A percentile compares a stretch with the other conserved stretches of the same genome.
phyloP scores from a whole-genome alignment of 345 rosid species.

The Populus davidiana region DNA sequence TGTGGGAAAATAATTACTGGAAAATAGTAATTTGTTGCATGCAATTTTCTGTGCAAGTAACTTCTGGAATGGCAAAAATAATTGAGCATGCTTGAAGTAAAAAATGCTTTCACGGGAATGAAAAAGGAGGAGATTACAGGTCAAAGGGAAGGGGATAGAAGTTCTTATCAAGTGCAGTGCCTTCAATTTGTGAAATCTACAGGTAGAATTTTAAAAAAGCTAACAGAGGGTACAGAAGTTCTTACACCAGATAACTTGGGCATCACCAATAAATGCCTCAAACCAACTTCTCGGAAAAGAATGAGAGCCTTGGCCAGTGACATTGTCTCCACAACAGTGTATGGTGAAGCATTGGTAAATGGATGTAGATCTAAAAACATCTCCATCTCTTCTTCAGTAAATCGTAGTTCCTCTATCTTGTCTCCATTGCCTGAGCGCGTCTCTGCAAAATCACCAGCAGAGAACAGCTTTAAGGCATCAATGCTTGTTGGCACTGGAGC shows the following conservation, averaged over 20 bases:
- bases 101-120: not conserved
- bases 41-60: not conserved
- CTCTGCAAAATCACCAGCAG: slow-evolving; percentile 70
- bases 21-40: not conserved
- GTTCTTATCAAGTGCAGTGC: not conserved
- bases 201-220: not conserved
- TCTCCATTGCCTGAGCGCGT: slow-evolving; percentile 61
- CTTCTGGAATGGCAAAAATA: not conserved
- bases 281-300: slow-evolving; percentile 83
- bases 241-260: slow-evolving; percentile 72
- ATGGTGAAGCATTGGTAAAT: slow-evolving; percentile 86
- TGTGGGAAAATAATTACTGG: not conserved
- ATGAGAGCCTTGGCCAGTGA: slow-evolving; percentile 81
- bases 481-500: slow-evolving; percentile 34
- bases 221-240: slow-evolving; percentile 15
- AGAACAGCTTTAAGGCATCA: slow-evolving; percentile 44
- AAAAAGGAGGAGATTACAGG: not conserved
- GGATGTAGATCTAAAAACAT: slow-evolving; percentile 86
- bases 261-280: slow-evolving; percentile 81
- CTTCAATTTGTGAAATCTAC: not conserved
- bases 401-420: slow-evolving; percentile 59
- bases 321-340: slow-evolving; percentile 91
- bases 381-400: slow-evolving; percentile 77
- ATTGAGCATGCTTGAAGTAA: not conserved
- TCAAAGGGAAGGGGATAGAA: not conserved